phyloP scores from a whole-genome alignment of 345 rosid genomes.

The Salix caprea region DNA sequence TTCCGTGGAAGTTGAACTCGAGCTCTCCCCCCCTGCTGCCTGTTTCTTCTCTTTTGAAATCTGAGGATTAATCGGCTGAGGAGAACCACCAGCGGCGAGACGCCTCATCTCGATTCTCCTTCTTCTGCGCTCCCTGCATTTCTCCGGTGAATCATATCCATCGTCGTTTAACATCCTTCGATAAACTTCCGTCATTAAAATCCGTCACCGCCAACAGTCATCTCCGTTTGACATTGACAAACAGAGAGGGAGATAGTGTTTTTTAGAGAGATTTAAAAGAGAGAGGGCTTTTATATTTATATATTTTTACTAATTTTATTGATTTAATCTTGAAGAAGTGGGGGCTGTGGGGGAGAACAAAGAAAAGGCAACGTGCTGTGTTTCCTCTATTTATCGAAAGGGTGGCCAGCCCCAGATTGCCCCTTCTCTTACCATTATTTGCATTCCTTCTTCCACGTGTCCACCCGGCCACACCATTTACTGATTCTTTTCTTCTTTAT shows the following conservation, averaged over 20 bases:
- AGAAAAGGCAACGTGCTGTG: conserved; percentile 26
- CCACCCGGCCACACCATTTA: neutral
- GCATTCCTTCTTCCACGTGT: conserved; percentile 30
- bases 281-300: neutral
- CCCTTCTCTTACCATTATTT: conserved; percentile 13
- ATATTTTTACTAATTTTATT: neutral
- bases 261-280: neutral
- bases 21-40: conserved; percentile 7
- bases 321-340: neutral
- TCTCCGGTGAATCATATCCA: conserved; percentile 37
- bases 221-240: neutral
- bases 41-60: neutral
- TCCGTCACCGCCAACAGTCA: neutral
- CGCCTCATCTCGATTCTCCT: conserved; percentile 58
- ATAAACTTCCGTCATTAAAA: conserved; percentile 13
- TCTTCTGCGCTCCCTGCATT: conserved; percentile 54
- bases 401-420: conserved; percentile 7
- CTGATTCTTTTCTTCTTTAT: conserved; percentile 2
- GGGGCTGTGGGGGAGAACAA: conserved; percentile 1
- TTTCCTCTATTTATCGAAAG: conserved; percentile 11
- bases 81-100: conserved; percentile 20
- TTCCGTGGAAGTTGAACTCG: conserved; percentile 2
- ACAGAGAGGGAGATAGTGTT: neutral
- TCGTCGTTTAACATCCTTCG: conserved; percentile 27
- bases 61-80: neutral